Evolutionary conservation across 768 basidiomycete species (phyloP).

Genomic region (Piloderma croceum): DNA sequence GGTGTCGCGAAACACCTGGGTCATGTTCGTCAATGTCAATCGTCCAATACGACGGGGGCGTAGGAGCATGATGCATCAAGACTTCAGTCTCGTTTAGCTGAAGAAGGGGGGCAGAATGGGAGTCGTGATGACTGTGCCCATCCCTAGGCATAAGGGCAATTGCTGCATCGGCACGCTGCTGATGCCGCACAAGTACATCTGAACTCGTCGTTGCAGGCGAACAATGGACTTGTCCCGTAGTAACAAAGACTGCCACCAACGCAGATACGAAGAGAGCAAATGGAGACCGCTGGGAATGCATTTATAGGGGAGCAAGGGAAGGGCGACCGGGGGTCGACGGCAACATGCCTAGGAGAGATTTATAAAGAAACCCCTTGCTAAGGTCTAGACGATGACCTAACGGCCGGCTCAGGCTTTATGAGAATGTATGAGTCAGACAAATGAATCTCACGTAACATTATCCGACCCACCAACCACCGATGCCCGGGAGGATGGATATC

Average conservation of each 20-base stretch:
- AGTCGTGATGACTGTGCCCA: slow-evolving; percentile 43
- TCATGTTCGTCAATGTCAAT: slow-evolving; percentile 63
- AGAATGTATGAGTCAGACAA: too few species aligned
- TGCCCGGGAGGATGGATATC: too few species aligned
- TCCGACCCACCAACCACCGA: too few species aligned
- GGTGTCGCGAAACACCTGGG: slow-evolving; percentile 42
- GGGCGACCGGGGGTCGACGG: slow-evolving; percentile 1
- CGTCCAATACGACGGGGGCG: slow-evolving; percentile 78
- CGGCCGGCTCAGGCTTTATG: too few species aligned
- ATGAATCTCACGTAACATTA: too few species aligned
- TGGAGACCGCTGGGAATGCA: slow-evolving; percentile 19
- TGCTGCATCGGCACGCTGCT: background rate
- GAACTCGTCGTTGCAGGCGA: background rate
- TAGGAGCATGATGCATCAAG: slow-evolving; percentile 55
- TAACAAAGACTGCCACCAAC: slow-evolving; percentile 11
- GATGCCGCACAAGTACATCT: background rate
- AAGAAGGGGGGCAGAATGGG: slow-evolving; percentile 44
- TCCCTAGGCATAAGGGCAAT: slow-evolving; percentile 3
- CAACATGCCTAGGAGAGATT: too few species aligned
- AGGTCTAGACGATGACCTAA: too few species aligned
- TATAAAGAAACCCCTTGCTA: too few species aligned
- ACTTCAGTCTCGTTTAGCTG: slow-evolving; percentile 77
- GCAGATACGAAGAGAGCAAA: slow-evolving; percentile 23
- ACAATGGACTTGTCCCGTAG: slow-evolving; percentile 2
- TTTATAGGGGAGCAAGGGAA: slow-evolving; percentile 9